Percentiles rank a stretch among this genome's conserved stretches.
Evolutionary conservation across 176 grass and related monocot genomes (phyloP).

Genomic region (Echinochloa phyllopogon): DNA sequence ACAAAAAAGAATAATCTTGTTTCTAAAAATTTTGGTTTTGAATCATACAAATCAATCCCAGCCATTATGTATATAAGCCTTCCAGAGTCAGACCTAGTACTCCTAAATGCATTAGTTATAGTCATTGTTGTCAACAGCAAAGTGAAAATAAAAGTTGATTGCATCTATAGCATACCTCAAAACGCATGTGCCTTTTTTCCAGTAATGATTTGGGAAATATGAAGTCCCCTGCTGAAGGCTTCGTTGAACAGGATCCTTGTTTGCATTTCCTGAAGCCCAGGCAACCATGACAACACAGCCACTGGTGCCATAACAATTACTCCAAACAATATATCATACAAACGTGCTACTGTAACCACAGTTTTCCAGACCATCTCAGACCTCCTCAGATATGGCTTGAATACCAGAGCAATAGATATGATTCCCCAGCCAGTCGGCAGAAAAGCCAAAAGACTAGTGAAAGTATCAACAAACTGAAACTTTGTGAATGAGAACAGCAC

Average conservation of each 20-base stretch:
- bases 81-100: background rate
- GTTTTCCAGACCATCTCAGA: conserved; percentile 81
- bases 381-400: conserved; percentile 74
- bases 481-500: conserved; percentile 68
- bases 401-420: conserved; percentile 84
- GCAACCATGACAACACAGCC: conserved; percentile 91
- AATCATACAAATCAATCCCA: conserved; percentile 16
- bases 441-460: conserved; percentile 86
- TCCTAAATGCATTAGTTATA: conserved; percentile 6
- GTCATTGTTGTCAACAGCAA: background rate
- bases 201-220: conserved; percentile 88
- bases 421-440: conserved; percentile 97
- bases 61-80: background rate
- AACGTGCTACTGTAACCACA: conserved; percentile 71
- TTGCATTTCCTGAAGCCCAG: conserved; percentile 96
- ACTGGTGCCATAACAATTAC: conserved; percentile 85
- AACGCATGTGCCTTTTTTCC: conserved; percentile 69
- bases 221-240: conserved; percentile 90
- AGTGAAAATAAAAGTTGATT: conserved; percentile 19
- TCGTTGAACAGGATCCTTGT: conserved; percentile 98
- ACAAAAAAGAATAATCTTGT: background rate
- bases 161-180: conserved; percentile 64
- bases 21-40: background rate
- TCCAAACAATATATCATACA: conserved; percentile 94
- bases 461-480: conserved; percentile 79